Percentiles rank a stretch among this genome's conserved stretches.
Conservation (phyloP, 1,284 basidiomycete species). For the Thelephora terrestris region DNA sequence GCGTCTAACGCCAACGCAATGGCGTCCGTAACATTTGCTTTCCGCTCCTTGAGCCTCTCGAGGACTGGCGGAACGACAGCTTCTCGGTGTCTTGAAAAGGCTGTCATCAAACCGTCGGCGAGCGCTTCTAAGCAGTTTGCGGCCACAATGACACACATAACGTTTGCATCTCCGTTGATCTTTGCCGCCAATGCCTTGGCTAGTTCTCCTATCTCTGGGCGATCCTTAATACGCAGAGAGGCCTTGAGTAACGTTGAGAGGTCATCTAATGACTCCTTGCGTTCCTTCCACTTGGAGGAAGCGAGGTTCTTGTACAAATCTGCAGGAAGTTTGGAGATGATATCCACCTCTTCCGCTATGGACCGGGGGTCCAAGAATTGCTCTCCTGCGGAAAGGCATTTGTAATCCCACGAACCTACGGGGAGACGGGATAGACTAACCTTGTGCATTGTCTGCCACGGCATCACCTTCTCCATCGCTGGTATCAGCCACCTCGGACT, state of each 20-base stretch:
- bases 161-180: constrained; percentile 87
- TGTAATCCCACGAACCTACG: background rate
- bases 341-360: constrained; percentile 78
- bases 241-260: constrained; percentile 64
- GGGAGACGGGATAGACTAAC: constrained; percentile 13
- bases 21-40: constrained; percentile 82
- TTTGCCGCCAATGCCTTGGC: constrained; percentile 71
- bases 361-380: constrained; percentile 70
- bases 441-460: constrained; percentile 25
- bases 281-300: constrained; percentile 98
- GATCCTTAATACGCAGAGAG: constrained; percentile 73
- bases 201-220: constrained; percentile 64
- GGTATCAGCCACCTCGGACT: constrained; percentile 25
- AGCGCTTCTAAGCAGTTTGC: constrained; percentile 82
- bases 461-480: constrained; percentile 31
- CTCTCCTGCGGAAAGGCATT: constrained; percentile 22
- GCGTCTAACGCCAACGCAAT: constrained; percentile 87
- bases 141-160: constrained; percentile 90
- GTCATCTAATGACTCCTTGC: constrained; percentile 87
- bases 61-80: constrained; percentile 72
- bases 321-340: constrained; percentile 65
- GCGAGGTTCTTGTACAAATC: constrained; percentile 67
- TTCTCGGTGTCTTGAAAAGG: constrained; percentile 74
- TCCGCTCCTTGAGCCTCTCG: constrained; percentile 92
- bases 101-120: constrained; percentile 69